Evolutionary conservation across 805 yeast species (phyloP).

Genomic region (Cyberlindnera mrakii): DNA sequence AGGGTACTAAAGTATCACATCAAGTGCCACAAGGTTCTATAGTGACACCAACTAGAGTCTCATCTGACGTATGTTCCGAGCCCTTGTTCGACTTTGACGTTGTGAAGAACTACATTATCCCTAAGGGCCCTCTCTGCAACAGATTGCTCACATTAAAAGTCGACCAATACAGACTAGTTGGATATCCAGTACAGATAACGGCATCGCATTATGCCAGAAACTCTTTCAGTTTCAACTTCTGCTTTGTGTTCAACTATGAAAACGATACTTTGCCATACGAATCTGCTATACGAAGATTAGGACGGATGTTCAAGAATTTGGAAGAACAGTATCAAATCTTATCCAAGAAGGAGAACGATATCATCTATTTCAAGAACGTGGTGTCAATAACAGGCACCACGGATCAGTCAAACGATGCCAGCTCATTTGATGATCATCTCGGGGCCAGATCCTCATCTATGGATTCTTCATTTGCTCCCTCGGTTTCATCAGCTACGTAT

Average conservation of each 20-base stretch:
- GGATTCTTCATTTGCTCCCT: conserved; percentile 12
- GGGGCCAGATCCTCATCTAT: conserved; percentile 14
- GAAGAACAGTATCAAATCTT: conserved; percentile 84
- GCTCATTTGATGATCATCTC: conserved; percentile 6
- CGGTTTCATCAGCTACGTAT: conserved; percentile 18
- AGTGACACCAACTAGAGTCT: conserved; percentile 28
- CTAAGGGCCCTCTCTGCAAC: conserved; percentile 88
- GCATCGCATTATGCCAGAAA: conserved; percentile 79
- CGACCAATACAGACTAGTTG: conserved; percentile 65
- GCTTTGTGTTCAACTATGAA: conserved; percentile 81
- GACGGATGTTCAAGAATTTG: conserved; percentile 80
- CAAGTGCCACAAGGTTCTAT: conserved; percentile 83
- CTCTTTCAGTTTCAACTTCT: conserved; percentile 87
- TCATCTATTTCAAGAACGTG: conserved; percentile 25
- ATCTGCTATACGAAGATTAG: conserved; percentile 75
- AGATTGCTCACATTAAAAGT: conserved; percentile 69
- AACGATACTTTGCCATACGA: conserved; percentile 84
- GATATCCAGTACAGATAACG: conserved; percentile 82
- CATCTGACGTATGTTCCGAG: conserved; percentile 26
- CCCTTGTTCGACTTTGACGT: conserved; percentile 73
- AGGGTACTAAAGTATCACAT: conserved; percentile 86
- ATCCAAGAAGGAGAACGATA: conserved; percentile 46
- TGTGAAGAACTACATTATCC: conserved; percentile 85
- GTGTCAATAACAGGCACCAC: background rate
- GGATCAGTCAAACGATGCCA: conserved; percentile 5